Evolutionary conservation across 2,329 filamentous ascomycete species (phyloP), one percentile per base, ranked within the genome.

Genomic region (Magnaporthales sp.): DNA sequence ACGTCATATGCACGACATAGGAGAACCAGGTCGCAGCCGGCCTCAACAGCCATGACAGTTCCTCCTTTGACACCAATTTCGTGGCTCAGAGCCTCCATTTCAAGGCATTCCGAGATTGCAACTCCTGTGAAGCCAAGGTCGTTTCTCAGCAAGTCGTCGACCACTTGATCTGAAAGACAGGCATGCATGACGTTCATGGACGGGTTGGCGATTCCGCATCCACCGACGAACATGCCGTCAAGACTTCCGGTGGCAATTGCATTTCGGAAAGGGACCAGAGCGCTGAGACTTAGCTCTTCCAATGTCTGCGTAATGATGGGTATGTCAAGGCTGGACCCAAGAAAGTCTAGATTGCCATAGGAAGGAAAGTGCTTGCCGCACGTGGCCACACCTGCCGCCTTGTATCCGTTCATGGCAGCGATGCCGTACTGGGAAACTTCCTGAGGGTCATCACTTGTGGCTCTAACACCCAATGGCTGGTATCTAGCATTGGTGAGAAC

Each of bases 21-120:
- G 6, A 97, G 84, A 5, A 97, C 88, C 66, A 98, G 81, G 76
- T 99, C 95, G 74, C 95, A 98, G 15, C 95, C 95, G 32, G 95
- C 94, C 75, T 97, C 95, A 64, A 97, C 91, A 3, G 95, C 95
- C 93, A 97, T 97, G 71, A 98, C 92, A 0, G 94, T 97, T 13
- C 95, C 95, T 56, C 95, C 94, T 71, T 94, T 93, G 22, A 99
- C 93, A n/a, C 94, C 94, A 64, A 98, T 95, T 72, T 97, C 96
- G 74, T 96, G 92, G 70, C 92, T 95, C 9, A 98, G 84, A 0
- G 93, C 93, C 74, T 97, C 93, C 94, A 98, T 98, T 75, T 97
- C 94, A 8, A 98, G 80, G 71, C 94, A 98, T 74, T 98, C 94
- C 0, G 93, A 97, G 64, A 98, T 92, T 27, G 95, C 93, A 2